Evolutionary conservation across 2,329 filamentous ascomycete species (phyloP).

Genomic region (Penicillium glabrum): DNA sequence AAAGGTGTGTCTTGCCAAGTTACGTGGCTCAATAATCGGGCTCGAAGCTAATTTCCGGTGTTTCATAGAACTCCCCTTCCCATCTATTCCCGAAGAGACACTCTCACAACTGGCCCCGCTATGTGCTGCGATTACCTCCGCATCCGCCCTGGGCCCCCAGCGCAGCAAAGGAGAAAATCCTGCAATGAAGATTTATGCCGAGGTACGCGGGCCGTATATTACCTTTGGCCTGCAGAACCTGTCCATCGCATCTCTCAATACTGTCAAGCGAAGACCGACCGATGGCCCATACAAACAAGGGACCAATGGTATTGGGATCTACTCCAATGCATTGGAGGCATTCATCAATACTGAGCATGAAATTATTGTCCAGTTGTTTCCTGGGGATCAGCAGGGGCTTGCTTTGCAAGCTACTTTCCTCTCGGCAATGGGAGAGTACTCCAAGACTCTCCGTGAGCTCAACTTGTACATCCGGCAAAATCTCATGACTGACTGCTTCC

Average conservation of each 20-base stretch:
- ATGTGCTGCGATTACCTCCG: constrained; percentile 71
- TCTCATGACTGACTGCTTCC: constrained; percentile 84
- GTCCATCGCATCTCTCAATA: constrained; percentile 80
- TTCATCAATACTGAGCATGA: constrained; percentile 88
- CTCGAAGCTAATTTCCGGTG: constrained; percentile 2
- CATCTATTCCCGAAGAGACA: constrained; percentile 73
- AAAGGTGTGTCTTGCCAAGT: constrained; percentile 58
- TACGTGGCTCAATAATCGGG: background rate
- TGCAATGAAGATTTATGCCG: constrained; percentile 79
- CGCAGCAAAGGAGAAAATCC: constrained; percentile 61
- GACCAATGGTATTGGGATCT: constrained; percentile 87
- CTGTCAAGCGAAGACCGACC: constrained; percentile 70
- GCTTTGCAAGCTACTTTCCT: constrained; percentile 80
- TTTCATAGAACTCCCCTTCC: constrained; percentile 66
- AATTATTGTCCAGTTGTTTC: constrained; percentile 84
- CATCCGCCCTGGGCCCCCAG: constrained; percentile 54
- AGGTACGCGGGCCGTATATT: constrained; percentile 85
- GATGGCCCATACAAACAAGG: constrained; percentile 84
- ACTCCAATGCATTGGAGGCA: constrained; percentile 82
- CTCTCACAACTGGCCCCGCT: constrained; percentile 75
- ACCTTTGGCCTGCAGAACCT: constrained; percentile 78
- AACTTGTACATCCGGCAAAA: constrained; percentile 87
- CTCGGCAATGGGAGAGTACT: constrained; percentile 74
- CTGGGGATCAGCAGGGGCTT: constrained; percentile 77
- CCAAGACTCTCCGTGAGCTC: constrained; percentile 80